These are phyloP conservation scores for Ceratonia siliqua DNA, from an alignment of 306 rosid species.

Conservation along the genomic window DNA sequence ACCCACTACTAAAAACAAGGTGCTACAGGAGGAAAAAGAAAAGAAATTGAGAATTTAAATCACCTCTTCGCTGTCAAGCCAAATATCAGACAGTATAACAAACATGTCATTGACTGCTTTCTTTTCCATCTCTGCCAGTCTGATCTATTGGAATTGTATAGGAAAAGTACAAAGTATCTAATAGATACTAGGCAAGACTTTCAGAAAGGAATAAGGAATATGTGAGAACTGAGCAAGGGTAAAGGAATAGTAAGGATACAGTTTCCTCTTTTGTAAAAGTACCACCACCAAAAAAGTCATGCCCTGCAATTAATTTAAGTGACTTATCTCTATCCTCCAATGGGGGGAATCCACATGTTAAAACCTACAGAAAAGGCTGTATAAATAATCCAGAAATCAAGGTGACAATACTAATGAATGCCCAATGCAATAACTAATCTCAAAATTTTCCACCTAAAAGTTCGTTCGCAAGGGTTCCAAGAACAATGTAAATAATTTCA, in stretches of 20 bases:
- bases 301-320: slow-evolving; percentile 63
- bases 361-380: slow-evolving; percentile 52
- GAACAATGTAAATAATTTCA: neutral
- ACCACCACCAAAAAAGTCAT: slow-evolving; percentile 79
- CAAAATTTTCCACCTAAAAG: neutral
- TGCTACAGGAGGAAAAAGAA: neutral
- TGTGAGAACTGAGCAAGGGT: neutral
- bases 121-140: slow-evolving; percentile 73
- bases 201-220: neutral
- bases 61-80: slow-evolving; percentile 95
- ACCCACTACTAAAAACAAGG: slow-evolving; percentile 19
- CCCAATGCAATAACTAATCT: neutral
- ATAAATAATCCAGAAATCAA: slow-evolving; percentile 27
- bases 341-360: slow-evolving; percentile 94
- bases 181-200: slow-evolving; percentile 1
- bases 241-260: slow-evolving; percentile 54
- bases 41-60: slow-evolving; percentile 21
- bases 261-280: slow-evolving; percentile 69
- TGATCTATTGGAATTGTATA: slow-evolving; percentile 60
- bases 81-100: slow-evolving; percentile 82
- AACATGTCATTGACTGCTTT: slow-evolving; percentile 81
- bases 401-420: neutral
- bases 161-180: slow-evolving; percentile 32
- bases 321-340: slow-evolving; percentile 83
- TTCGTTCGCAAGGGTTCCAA: neutral